phyloP scores from a whole-genome alignment of 2,329 filamentous ascomycete species.

The Sporothrix pseudoabietina region DNA sequence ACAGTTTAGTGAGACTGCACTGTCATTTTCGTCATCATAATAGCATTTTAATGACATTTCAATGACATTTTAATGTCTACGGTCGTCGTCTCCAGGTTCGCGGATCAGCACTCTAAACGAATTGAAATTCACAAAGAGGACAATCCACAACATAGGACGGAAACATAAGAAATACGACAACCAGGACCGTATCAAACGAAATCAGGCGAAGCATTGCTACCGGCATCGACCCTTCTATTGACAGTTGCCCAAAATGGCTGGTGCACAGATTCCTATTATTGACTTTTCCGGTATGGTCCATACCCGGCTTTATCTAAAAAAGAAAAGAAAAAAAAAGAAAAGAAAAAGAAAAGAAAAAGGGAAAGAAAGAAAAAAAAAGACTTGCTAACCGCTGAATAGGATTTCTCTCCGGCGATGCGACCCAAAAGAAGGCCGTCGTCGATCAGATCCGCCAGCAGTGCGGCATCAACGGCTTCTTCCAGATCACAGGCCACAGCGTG shows the following conservation, averaged over 20 bases:
- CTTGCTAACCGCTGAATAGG: constrained; percentile 8
- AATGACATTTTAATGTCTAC: neutral
- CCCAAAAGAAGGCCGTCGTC: constrained; percentile 28
- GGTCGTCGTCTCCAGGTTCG: neutral
- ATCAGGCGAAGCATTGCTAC: neutral
- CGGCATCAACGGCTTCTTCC: constrained; percentile 55
- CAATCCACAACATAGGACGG: neutral
- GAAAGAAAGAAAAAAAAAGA: no score
- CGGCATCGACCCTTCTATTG: neutral
- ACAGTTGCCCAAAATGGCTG: neutral
- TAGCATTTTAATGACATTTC: neutral
- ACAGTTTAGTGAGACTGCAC: neutral
- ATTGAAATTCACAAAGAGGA: neutral
- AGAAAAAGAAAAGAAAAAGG: no score
- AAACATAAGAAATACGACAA: no score
- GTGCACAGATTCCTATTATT: constrained; percentile 29
- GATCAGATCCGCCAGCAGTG: constrained; percentile 44
- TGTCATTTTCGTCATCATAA: no score
- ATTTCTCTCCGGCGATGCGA: constrained; percentile 29
- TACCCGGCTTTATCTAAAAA: neutral
- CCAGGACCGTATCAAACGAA: neutral
- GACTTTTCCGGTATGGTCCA: constrained; percentile 31
- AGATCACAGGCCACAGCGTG: constrained; percentile 53
- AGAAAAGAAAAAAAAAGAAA: no score
- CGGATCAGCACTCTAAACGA: neutral